Evolutionary conservation across 441 rosid species (phyloP).

Genomic region (Mallotus japonicus): DNA sequence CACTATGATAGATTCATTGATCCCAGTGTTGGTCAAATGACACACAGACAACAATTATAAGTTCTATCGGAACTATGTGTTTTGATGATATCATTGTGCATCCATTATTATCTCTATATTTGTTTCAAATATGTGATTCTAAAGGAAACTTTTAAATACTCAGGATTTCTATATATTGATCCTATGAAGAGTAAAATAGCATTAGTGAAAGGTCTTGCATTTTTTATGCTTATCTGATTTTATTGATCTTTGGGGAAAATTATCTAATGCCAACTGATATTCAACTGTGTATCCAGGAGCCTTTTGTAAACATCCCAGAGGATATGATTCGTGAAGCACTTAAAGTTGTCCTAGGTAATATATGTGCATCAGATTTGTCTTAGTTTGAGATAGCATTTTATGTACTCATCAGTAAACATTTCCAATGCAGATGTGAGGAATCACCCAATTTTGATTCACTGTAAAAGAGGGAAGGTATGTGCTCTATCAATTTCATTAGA

Average conservation of each 20-base stretch:
- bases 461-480: conserved; percentile 92
- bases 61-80: neutral
- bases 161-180: neutral
- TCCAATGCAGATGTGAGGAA: conserved; percentile 70
- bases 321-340: conserved; percentile 72
- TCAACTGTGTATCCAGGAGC: conserved; percentile 55
- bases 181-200: neutral
- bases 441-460: conserved; percentile 88
- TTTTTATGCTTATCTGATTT: neutral
- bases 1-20: neutral
- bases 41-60: neutral
- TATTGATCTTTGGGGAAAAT: neutral
- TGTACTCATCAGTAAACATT: conserved; percentile 6
- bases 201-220: neutral
- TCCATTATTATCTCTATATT: neutral
- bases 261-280: conserved; percentile 11
- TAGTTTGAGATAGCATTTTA: neutral
- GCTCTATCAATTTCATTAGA: neutral
- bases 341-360: conserved; percentile 73
- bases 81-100: neutral
- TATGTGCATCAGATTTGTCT: conserved; percentile 7
- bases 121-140: neutral
- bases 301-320: conserved; percentile 66
- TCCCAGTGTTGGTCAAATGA: neutral
- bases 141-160: neutral